Evolutionary conservation across 805 yeast species (phyloP), one percentile per base, ranked within the genome.

Genomic region (Phaffomyces thermotolerans): DNA sequence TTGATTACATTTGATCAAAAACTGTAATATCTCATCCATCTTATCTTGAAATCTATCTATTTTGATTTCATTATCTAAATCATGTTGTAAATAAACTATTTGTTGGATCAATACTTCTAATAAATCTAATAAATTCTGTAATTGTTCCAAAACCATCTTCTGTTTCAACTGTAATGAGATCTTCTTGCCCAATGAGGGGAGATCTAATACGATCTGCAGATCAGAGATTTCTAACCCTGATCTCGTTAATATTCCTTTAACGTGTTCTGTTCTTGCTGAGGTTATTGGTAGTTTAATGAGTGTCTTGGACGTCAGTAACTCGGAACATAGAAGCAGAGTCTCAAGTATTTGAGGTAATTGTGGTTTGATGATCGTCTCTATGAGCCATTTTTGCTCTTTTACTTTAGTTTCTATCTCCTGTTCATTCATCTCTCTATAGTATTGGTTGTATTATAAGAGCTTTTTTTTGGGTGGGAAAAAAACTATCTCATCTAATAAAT

Each of bases 231-330:
- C 71, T 12, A 73, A 69, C 7, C 81, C 80, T 42, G 68, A 71
- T 40, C 90, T 59, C 0, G 76, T 73, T 0, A 82, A 58, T 1
- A 78, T 68, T 0, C 91, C 91, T 47, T 80, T 79, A 14, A 81
- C 60, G 3, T 68, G 62, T 45, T 79, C 83, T 44, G 74, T 72
- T 43, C 79, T 73, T 14, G 70, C 64, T 0, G 79, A 69, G 0
- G 79, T 66, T 7, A 83, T 61, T 0, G 89, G 84, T 40, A 83
- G 64, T 44, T 74, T 79, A 41, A 78, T 69, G 13, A 72, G 62
- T 10, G 64, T 63, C 10, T 63, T 56, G 37, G 68, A 67, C 0
- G 63, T 57, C 29, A 75, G 50, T 46, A 67, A 56, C 4, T 63
- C 63, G 1, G 72, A 50, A 48, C 79, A 75, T 20, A 58, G 54